Evolutionary conservation across 2,329 filamentous ascomycete genomes (phyloP), one percentile per base, ranked within the genome.

Genomic region (Talaromyces sp.): DNA sequence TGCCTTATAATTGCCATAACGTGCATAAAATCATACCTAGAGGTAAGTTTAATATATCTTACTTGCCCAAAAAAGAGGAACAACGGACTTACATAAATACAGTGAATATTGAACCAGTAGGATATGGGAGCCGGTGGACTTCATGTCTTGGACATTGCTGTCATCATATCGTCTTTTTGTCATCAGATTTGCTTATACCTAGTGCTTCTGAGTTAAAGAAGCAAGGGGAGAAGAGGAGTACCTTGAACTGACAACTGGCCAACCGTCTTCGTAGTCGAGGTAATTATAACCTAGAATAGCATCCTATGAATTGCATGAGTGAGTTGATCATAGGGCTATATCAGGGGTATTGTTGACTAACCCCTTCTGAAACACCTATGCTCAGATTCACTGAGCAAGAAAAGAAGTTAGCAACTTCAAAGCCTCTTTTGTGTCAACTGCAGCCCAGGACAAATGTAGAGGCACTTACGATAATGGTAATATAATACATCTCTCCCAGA

Each of bases 241-340:
- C 59, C 40, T 52, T 19, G 59, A 53, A 17, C 51, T 43, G 13
- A 57, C 54, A 11, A 67, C 62, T 0, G 73, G 73, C 73, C 73
- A 75, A 9, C 73, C 73, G 48, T 73, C 64, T 8, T 67, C 54
- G 53, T 75, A 75, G 2, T 69, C 58, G n/a, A 75, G 62, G 28
- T 70, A 69, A 36, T 66, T 75, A 64, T 68, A 75, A 19, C 73
- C 73, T n/a, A 75, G 41, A 11, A 63, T 65, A 4, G 73, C 69
- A 48, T 74, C 63, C 72, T 75, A 43, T 28, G 35, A 21, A 19
- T 19, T n/a, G 22, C 7, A 28, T 41, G 13, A 67, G 68, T 58
- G 15, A 11, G 2, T 40, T 22, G 4, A 13, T 17, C 6, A 6
- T 35, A 35, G 33, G 33, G 31, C 15, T 28, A 1, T 7, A 10